Evolutionary conservation across 306 rosid genomes (phyloP), one percentile per base, ranked within the genome.

Genomic region (Chamaecrista fasciculata): DNA sequence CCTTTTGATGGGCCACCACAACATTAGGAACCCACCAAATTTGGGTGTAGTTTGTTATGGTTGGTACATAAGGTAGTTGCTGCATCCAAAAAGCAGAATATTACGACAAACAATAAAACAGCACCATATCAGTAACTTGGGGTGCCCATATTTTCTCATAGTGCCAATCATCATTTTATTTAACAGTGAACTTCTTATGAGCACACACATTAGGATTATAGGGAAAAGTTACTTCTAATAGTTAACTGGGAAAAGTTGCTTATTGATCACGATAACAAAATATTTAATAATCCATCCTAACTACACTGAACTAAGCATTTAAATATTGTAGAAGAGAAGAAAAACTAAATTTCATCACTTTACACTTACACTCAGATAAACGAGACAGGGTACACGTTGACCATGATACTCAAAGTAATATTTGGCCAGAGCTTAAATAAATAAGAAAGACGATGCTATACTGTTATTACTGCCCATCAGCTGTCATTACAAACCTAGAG

Each of bases 21-120:
- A 91, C 99, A 82, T 95, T 95, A 24, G 97, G 97, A 75, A 95
- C 92, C 99, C 99, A 95, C 99, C 99, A 95, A 55, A 95, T 86
- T 61, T 87, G 85, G 67, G 99, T 95, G 89, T 95, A 85, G 89
- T 91, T 95, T 71, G 99, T 95, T 75, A 95, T 91, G 64, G 99
- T 95, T 53, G 99, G 99, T 79, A 88, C 80, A 73, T 87, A 95
- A n/a, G 84, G 89, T 60, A 72, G 56, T 26, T 85, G 80, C 99
- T 95, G 92, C 86, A 87, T 51, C 73, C 64, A 63, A 85, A 47
- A 63, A 59, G 53, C 57, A 37, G 19, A 69, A 25, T 44, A 59
- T 64, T 50, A 81, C 19, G 61, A 58, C 42, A 73, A 28, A 51
- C 11, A 53, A 47, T 16, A 43, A 43, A 67, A 56, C 16, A 15